Base-by-base conservation (phyloP, 2,329 filamentous ascomycete species). In the Nemania diffusa region DNA sequence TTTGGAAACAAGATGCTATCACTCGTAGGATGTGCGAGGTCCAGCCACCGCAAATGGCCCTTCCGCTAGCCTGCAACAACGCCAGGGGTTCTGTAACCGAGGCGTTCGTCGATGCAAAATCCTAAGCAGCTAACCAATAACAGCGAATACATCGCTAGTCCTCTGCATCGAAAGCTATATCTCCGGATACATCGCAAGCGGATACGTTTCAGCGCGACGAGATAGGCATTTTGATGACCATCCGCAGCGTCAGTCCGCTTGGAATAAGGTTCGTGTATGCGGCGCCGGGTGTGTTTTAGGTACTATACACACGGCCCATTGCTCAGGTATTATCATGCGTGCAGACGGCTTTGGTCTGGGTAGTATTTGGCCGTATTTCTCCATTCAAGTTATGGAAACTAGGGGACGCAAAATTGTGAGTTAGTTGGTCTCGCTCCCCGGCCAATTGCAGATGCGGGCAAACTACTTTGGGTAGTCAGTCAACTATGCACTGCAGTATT, bases 121-220 rank as follows among this genome's bases (percentile, higher is more conserved):
- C 27, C n/a, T 32, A 32, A 9, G 42, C 24, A 13, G 42, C 15
- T 40, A 24, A 61, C 65, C 56, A 57, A 50, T 57, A 24, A 32
- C 8, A 29, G 26, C 6, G 48, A 40, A 56, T 17, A 55, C 13
- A 24, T 22, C 37, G 29, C 37, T 22, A 11, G 62, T 37, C 27
- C 22, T 8, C 17, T 26, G 27, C 51, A 32, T 27, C 11, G 15
- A 42, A 40, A 50, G 48, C 53, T 40, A 13, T 20, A 22, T 27
- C 57, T 20, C n/a, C 42, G 42, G 26, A 34, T 51, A 51, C 20
- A 15, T 58, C 32, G 29, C 48, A 51, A 50, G 48, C 48, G 11
- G 62, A 50, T 56, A 27, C 17, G 42, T 67, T 64, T 64, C 61
- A 32, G 58, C 13, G 46, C 24, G 22, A 52, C 24, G 11, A 20